phyloP scores from a whole-genome alignment of 768 basidiomycete genomes.

The Lactarius hengduanensis region DNA sequence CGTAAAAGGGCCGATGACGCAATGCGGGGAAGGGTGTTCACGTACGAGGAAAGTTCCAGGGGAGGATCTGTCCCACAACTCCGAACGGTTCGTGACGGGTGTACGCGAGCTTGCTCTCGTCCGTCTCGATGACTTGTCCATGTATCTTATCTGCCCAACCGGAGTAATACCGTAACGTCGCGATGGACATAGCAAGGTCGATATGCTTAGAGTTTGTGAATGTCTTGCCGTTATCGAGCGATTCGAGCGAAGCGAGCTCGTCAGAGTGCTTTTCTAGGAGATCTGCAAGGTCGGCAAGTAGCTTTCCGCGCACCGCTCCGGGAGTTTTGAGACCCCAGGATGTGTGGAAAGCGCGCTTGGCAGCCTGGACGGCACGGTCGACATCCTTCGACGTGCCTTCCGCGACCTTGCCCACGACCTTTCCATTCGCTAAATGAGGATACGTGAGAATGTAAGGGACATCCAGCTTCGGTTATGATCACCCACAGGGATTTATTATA shows the following conservation, averaged over 20 bases:
- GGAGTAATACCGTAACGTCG: conserved; percentile 71
- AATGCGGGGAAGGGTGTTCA: background rate
- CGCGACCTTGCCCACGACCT: conserved; percentile 54
- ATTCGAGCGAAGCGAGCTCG: conserved; percentile 70
- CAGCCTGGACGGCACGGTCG: conserved; percentile 69
- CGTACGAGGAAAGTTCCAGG: conserved; percentile 62
- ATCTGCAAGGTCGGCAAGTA: conserved; percentile 62
- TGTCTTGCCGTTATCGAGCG: conserved; percentile 66
- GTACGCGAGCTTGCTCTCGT: conserved; percentile 49
- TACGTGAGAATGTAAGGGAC: background rate
- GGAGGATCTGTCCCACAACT: conserved; percentile 58
- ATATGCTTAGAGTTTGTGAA: conserved; percentile 46
- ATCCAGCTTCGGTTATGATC: background rate
- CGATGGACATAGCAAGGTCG: conserved; percentile 51
- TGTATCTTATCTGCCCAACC: conserved; percentile 89
- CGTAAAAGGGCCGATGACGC: background rate
- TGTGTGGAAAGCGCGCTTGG: conserved; percentile 60
- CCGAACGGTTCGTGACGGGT: conserved; percentile 63
- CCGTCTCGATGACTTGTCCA: conserved; percentile 71
- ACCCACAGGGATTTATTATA: conserved; percentile 55
- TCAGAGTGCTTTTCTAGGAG: conserved; percentile 62
- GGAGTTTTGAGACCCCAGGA: conserved; percentile 65
- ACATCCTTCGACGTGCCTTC: conserved; percentile 70
- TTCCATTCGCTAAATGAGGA: conserved; percentile 45
- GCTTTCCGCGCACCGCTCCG: conserved; percentile 50